Evolutionary conservation across 371 early-diverging fungal genomes (phyloP).

Genomic region (Lichtheimia ramosa): DNA sequence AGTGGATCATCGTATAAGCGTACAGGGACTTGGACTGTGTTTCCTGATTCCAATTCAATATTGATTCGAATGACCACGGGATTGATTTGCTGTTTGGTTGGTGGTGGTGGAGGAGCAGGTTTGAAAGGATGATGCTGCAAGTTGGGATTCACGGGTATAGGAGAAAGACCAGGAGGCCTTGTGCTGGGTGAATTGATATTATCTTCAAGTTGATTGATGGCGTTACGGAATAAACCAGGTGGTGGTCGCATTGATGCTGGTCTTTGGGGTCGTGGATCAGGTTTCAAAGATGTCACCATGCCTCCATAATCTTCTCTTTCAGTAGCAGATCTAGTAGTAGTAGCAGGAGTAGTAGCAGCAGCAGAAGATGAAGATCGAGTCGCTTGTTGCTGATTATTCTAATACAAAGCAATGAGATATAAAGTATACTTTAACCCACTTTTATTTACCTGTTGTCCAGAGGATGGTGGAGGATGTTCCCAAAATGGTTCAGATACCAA

Average conservation of each 20-base stretch:
- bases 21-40: constrained; percentile 9
- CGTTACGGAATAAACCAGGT: constrained; percentile 14
- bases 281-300: background rate
- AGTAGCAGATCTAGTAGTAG: background rate
- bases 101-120: background rate
- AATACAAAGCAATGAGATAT: background rate
- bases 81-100: constrained; percentile 9
- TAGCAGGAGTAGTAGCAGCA: background rate
- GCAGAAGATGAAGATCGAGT: background rate
- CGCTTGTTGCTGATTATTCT: background rate
- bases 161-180: constrained; percentile 15
- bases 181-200: background rate
- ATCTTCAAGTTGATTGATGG: background rate
- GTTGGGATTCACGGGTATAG: constrained; percentile 8
- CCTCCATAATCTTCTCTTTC: background rate
- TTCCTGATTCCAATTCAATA: constrained; percentile 17
- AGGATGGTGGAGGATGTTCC: constrained; percentile 6
- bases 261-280: background rate
- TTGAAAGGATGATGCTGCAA: no score
- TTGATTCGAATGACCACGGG: constrained; percentile 20
- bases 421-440: background rate
- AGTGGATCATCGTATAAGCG: constrained; percentile 18
- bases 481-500: constrained; percentile 17
- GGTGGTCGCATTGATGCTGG: constrained; percentile 5
- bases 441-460: background rate